Evolutionary conservation across 306 rosid genomes (phyloP), one percentile per base, ranked within the genome.

Genomic region (Styphnolobium japonicum): DNA sequence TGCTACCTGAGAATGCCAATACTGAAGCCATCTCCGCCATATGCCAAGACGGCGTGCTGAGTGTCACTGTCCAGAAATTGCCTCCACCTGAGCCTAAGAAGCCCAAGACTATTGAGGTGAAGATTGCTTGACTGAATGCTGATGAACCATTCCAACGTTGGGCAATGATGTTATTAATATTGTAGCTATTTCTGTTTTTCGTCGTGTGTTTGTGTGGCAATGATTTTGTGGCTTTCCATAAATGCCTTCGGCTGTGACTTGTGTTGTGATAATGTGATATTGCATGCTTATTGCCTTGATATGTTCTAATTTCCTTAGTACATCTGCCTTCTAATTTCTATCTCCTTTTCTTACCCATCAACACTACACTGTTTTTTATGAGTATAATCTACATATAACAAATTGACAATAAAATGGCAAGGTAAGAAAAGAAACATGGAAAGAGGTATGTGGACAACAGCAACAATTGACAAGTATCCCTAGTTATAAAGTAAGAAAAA

Each of bases 1-100:
- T 71, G 52, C 77, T 95, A 23, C 99, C 99, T 14, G 98, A 95
- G 62, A 95, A 95, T 78, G 98, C 94, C 0, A 86, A 95, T 18
- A 73, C 67, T 0, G 91, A 95, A 0, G 78, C 89, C 0, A 76
- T 95, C 7, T 88, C 98, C 2, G 99, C 99, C 0, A 77, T 85
- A 2, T 91, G 93, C 57, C 96, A 88, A 42, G 98, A 93, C 5
- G 99, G 99, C 0, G 99, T 95, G 37, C 88, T 95, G 3, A 91
- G 86, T 25, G 99, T 95, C 2, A 87, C 93, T 0, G 91, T 95
- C 4, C 43, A 89, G 56, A 95, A 95, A 85, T 78, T 93, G 78
- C 98, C 97, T 0, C 99, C 99, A 2, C 98, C 99, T 33, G 86
- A 91, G 86, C 99, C 99, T 3, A 94, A 94, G 89, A 92, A 94